These are phyloP conservation scores for Solanum lycopersicoides DNA, from an alignment of 257 asterid genomes.

Conservation along the genomic window DNA sequence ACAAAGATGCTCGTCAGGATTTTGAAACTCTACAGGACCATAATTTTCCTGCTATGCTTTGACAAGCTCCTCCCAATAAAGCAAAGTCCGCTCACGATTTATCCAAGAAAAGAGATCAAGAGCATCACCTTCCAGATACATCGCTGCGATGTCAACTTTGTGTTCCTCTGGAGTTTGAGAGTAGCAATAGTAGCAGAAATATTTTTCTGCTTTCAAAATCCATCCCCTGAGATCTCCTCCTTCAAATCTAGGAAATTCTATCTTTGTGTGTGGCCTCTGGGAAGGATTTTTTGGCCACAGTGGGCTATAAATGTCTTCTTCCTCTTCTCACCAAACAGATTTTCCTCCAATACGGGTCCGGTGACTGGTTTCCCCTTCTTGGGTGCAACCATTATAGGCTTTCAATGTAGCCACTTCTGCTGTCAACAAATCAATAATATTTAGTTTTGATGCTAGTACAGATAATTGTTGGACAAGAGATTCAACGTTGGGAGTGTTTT, in stretches of 20 bases:
- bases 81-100: too few species aligned
- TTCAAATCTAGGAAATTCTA: not conserved
- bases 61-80: not conserved
- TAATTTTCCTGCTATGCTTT: not conserved
- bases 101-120: not conserved
- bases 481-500: not conserved
- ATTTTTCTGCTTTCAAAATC: not conserved
- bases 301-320: not conserved
- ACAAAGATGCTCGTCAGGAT: not conserved
- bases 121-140: not conserved
- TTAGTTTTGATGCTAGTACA: too few species aligned
- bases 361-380: not conserved
- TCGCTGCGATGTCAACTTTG: not conserved
- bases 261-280: not conserved
- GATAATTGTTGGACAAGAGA: not conserved
- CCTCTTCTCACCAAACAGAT: not conserved
- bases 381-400: not conserved
- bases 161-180: not conserved
- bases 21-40: not conserved
- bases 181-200: not conserved
- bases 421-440: not conserved
- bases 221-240: not conserved
- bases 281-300: not conserved
- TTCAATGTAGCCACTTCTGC: not conserved
- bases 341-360: not conserved